Base-by-base conservation (phyloP, 768 basidiomycete species). In the Boletus patriciae region DNA sequence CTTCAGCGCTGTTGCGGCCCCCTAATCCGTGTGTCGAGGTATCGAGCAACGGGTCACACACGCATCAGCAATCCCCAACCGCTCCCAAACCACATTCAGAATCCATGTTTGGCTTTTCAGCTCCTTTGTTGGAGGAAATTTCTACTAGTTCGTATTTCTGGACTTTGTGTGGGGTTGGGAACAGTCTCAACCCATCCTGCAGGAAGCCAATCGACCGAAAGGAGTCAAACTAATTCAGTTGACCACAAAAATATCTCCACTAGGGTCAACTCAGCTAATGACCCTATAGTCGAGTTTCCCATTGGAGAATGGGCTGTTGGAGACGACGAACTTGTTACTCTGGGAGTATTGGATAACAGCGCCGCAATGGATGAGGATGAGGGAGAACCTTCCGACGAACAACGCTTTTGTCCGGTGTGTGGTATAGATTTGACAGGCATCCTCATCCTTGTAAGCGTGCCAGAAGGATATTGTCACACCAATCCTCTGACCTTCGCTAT, bases 281-380 rank as follows among this genome's bases (percentile, higher is more conserved):
- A 44, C 7, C 15, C 42, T 7, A 6, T n/a, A 21, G 29, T 42
- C 18, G 62, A 55, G 13, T 70, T 71, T 53, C 38, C 66, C 25
- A 76, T 75, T 18, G 80, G 80, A 33, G 83, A 84, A 8, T 92
- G 90, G 90, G 82, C 76, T 42, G 84, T 76, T 63, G 88, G 83
- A 12, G 90, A 92, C 62, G 92, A 93, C 60, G 92, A 87, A 68
- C 69, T 79, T 8, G 71, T 69, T 55, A 62, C 70, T 19, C 65
- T 73, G 52, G 71, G 73, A 15, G 64, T 60, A 11, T 65, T 64
- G 13, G 73, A 72, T 19, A 63, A 66, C 37, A 33, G 4, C 9
- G 2, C 23, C 9, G 62, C 65, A 25, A 60, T 66, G 5, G 69
- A 70, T 23, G 61, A 71, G 12, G 65, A 54, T 19, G 63, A 77